Base-by-base conservation (phyloP, 2,329 filamentous ascomycete species). In the Scedosporium dehoogii region DNA sequence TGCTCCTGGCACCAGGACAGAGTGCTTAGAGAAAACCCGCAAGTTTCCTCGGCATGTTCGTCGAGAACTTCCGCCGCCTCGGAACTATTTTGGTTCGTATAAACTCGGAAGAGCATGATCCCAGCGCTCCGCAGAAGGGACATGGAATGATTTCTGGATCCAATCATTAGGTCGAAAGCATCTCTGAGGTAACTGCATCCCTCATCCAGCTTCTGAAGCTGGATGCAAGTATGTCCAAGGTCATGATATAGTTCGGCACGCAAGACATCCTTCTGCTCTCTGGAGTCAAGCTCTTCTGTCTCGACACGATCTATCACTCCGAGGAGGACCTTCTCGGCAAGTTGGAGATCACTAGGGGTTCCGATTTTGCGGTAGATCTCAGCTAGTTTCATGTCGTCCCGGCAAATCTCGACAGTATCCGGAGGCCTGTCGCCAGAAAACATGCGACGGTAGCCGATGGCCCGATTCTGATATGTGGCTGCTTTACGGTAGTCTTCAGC, bases 1-100 rank as follows among this genome's bases (percentile, higher is more conserved):
- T 69, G 67, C 3, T 68, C 65, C 29, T 64, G 64, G 27, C 70
- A 73, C 71, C 71, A 73, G 12, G 63, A 61, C 29, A 67, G 70
- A 2, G 67, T 66, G 18, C 58, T 65, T 1, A 67, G 9, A 61
- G 62, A 60, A 61, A 63, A 33, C 42, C 63, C 61, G 63, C 55
- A 64, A 59, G 33, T 60, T 64, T 46, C 27, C 41, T 21, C 48
- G 46, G 48, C 18, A 38, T 46, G 12, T 23, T 16, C 61, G 58
- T 10, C 60, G 44, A 38, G 56, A 63, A 21, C 61, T 46, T 63
- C 46, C 33, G 21, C 58, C 29, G n/a, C 58, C 63, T 16, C 27
- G 51, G 42, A 33, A 29, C 14, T 23, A 21, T 7, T 46, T 46
- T 27, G 67, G 56, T 57, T 66, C 58, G 58, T 29, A 48, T 59